Conservation (phyloP, 108 stramenopile genomes). For the Nitzschia inconspicua region DNA sequence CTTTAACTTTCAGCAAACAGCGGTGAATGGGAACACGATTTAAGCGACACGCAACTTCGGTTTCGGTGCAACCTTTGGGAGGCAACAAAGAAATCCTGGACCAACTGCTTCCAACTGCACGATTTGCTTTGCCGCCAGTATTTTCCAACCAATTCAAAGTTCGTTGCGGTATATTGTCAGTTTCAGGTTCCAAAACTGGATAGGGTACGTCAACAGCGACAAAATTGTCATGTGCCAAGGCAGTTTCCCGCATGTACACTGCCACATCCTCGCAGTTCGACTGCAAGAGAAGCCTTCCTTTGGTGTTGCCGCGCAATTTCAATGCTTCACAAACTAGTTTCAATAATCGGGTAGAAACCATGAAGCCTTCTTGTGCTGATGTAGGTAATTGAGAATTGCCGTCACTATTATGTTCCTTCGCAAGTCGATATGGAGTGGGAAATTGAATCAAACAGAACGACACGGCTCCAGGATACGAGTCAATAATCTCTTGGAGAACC, state of each 20-base stretch:
- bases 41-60: conserved; percentile 65
- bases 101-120: conserved; percentile 61
- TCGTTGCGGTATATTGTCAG: conserved; percentile 36
- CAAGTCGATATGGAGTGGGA: conserved; percentile 43
- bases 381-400: conserved; percentile 71
- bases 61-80: conserved; percentile 54
- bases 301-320: too few relatives aligned
- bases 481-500: conserved; percentile 29
- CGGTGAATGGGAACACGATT: conserved; percentile 64
- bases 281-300: conserved; percentile 57
- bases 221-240: conserved; percentile 1
- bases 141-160: conserved; percentile 43
- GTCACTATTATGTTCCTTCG: conserved; percentile 6
- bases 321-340: conserved; percentile 9
- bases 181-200: too few relatives aligned
- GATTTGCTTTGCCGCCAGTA: conserved; percentile 65
- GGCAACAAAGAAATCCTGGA: conserved; percentile 51
- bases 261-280: conserved; percentile 84
- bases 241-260: conserved; percentile 53
- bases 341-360: conserved; percentile 62
- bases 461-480: conserved; percentile 59
- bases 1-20: conserved; percentile 20
- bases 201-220: neutral
- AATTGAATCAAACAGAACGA: conserved; percentile 57
- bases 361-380: conserved; percentile 54